Conservation (phyloP, 176 grass and related monocot genomes). For the Carex parvula region DNA sequence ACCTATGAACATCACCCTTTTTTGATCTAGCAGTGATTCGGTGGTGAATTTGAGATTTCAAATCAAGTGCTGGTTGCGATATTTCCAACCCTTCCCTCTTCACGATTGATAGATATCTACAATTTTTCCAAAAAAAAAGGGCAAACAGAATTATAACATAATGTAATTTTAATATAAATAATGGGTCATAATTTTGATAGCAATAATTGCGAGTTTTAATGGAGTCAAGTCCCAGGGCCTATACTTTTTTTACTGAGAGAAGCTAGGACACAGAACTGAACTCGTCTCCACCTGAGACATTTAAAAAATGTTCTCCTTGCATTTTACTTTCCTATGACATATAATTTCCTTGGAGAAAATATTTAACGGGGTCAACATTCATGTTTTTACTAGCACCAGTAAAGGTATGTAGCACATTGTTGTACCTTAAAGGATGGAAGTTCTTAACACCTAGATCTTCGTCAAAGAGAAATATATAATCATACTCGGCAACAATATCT, state of each 20-base stretch:
- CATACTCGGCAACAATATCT: slow-evolving; percentile 63
- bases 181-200: neutral
- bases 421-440: slow-evolving; percentile 52
- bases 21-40: slow-evolving; percentile 44
- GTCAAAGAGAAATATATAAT: slow-evolving; percentile 83
- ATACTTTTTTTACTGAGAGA: neutral
- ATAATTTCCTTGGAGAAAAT: neutral
- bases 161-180: neutral
- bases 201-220: neutral
- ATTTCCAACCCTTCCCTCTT: slow-evolving; percentile 60
- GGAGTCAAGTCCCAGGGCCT: neutral
- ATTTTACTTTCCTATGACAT: neutral
- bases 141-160: neutral
- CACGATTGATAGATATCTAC: slow-evolving; percentile 44
- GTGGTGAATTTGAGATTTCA: slow-evolving; percentile 69
- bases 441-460: slow-evolving; percentile 74
- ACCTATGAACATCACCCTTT: slow-evolving; percentile 50
- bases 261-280: neutral
- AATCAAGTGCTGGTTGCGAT: slow-evolving; percentile 82
- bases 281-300: neutral
- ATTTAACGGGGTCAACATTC: neutral
- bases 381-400: neutral
- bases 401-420: neutral
- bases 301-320: neutral
- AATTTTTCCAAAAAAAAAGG: neutral